phyloP scores from a whole-genome alignment of 106 monocot species.

The Phalaenopsis equestris region DNA sequence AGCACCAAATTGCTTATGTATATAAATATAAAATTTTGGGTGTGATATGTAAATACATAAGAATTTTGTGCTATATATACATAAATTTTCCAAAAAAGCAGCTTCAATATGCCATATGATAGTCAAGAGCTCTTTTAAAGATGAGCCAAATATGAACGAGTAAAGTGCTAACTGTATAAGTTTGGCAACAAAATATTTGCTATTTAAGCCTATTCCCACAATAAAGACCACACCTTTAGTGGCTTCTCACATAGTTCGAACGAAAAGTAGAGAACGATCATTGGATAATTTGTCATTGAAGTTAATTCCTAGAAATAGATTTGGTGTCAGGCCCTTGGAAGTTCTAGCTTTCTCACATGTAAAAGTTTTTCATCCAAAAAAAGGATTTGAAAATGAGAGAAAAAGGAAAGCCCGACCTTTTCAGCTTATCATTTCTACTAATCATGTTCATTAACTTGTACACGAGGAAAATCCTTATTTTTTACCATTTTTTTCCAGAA shows the following conservation, averaged over 20 bases:
- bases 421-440: too few relatives aligned
- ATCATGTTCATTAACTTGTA: too few relatives aligned
- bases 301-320: neutral
- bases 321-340: neutral
- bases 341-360: neutral
- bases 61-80: too few relatives aligned
- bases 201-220: too few relatives aligned
- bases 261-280: neutral
- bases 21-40: too few relatives aligned
- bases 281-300: neutral
- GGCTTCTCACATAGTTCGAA: neutral
- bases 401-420: neutral
- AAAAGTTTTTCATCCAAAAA: neutral
- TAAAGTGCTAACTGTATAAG: neutral
- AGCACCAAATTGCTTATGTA: neutral
- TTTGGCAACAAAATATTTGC: neutral
- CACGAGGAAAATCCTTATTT: too few relatives aligned
- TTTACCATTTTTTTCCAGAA: too few relatives aligned
- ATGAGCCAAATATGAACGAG: neutral
- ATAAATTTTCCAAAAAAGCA: neutral
- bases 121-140: neutral
- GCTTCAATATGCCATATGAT: neutral
- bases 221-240: too few relatives aligned
- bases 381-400: neutral
- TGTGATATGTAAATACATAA: too few relatives aligned